Conservation (phyloP, 2,329 filamentous ascomycete species). For the Chaetomiaceae sp. region DNA sequence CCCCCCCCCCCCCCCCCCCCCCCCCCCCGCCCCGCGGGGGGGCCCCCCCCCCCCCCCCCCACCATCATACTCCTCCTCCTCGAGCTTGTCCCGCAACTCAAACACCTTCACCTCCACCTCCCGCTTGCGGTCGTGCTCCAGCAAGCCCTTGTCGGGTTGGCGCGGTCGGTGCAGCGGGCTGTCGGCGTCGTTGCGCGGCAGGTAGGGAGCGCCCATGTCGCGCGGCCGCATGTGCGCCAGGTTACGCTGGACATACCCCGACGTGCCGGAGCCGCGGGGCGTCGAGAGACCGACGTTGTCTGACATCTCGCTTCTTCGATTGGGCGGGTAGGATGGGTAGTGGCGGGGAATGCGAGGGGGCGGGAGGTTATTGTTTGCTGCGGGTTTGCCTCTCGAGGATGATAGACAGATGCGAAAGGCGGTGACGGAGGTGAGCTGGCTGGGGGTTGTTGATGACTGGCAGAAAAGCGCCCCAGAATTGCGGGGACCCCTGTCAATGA, state of each 20-base stretch:
- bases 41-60: no score
- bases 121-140: conserved; percentile 89
- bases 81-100: conserved; percentile 82
- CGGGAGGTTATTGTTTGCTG: background rate
- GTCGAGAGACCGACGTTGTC: conserved; percentile 96
- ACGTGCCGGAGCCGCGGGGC: conserved; percentile 90
- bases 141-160: conserved; percentile 84
- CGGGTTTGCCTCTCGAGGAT: no score
- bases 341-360: background rate
- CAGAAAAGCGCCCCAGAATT: conserved; percentile 14
- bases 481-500: conserved; percentile 15
- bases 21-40: no score
- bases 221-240: conserved; percentile 81
- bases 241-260: conserved; percentile 96
- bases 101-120: conserved; percentile 92
- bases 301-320: conserved; percentile 58
- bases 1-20: no score
- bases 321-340: background rate
- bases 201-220: conserved; percentile 74
- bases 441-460: background rate
- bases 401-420: conserved; percentile 11
- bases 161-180: conserved; percentile 70
- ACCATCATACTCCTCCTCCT: conserved; percentile 81
- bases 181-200: conserved; percentile 59
- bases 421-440: conserved; percentile 3